These are phyloP conservation scores for Raphidocelis subcapitata DNA, from an alignment of 139 green algal species.

Conservation along the genomic window DNA sequence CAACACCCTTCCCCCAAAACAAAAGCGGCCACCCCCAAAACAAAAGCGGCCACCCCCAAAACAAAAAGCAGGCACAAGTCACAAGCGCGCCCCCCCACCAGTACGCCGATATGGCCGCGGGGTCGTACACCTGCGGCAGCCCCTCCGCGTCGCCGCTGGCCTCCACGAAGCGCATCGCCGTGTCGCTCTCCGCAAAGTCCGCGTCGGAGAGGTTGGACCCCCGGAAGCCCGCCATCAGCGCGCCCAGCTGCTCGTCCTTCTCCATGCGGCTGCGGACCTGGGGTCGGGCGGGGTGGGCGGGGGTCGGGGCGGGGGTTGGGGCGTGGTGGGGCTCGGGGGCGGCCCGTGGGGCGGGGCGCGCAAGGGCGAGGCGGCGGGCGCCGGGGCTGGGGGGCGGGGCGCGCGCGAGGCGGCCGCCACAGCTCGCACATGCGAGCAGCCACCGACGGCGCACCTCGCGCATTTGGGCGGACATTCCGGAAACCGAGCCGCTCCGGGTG, in stretches of 20 bases:
- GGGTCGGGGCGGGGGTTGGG: too few relatives aligned
- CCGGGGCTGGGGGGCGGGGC: too few relatives aligned
- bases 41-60: too few relatives aligned
- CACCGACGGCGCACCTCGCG: not conserved
- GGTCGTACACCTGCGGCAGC: constrained; percentile 88
- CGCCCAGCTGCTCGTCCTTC: constrained; percentile 72
- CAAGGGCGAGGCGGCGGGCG: too few relatives aligned
- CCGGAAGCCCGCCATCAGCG: constrained; percentile 83
- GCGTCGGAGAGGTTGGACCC: constrained; percentile 82
- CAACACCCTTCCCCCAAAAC: too few relatives aligned
- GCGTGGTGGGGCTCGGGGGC: too few relatives aligned
- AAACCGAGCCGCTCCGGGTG: not conserved
- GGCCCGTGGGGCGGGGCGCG: too few relatives aligned
- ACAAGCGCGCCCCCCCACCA: not conserved
- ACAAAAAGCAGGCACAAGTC: too few relatives aligned
- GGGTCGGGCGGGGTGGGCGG: too few relatives aligned
- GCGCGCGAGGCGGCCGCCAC: too few relatives aligned
- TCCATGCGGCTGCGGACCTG: constrained; percentile 56
- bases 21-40: too few relatives aligned
- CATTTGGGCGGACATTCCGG: not conserved
- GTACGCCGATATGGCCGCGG: constrained; percentile 63
- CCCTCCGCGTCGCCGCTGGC: constrained; percentile 38
- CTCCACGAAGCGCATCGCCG: not conserved
- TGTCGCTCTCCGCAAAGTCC: constrained; percentile 80
- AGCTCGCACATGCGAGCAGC: too few relatives aligned